These are phyloP conservation scores for Zoysia pacifica DNA, from an alignment of 176 grass and related monocot species.

Conservation along the genomic window DNA sequence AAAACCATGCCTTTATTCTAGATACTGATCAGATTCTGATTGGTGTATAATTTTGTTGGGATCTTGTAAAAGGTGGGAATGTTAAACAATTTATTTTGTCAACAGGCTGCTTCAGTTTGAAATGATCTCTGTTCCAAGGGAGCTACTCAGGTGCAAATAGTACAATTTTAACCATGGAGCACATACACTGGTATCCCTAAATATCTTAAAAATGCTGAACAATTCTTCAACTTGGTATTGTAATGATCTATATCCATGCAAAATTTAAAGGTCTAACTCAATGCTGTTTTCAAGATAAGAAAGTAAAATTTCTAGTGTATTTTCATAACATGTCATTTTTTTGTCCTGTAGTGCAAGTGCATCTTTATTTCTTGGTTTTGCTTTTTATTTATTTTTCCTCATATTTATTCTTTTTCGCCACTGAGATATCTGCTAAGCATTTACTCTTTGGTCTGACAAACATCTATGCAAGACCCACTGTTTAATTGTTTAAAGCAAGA, in stretches of 20 bases:
- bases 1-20: neutral
- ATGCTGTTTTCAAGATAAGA: neutral
- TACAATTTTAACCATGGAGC: neutral
- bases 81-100: neutral
- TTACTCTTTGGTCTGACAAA: neutral
- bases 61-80: neutral
- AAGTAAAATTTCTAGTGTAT: neutral
- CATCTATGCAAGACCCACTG: neutral
- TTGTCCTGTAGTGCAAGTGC: neutral
- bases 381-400: too few relatives aligned
- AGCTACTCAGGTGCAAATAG: neutral
- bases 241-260: too few relatives aligned
- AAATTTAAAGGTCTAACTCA: neutral
- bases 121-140: neutral
- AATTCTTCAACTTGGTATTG: neutral
- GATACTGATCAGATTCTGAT: neutral
- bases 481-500: neutral
- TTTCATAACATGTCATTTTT: neutral
- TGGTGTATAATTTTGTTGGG: neutral
- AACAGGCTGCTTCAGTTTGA: neutral
- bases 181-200: neutral
- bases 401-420: too few relatives aligned
- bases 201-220: neutral
- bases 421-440: neutral
- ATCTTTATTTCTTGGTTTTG: neutral